Evolutionary conservation across 2,329 filamentous ascomycete genomes (phyloP), one percentile per base, ranked within the genome.

Genomic region (Exophiala spinifera): DNA sequence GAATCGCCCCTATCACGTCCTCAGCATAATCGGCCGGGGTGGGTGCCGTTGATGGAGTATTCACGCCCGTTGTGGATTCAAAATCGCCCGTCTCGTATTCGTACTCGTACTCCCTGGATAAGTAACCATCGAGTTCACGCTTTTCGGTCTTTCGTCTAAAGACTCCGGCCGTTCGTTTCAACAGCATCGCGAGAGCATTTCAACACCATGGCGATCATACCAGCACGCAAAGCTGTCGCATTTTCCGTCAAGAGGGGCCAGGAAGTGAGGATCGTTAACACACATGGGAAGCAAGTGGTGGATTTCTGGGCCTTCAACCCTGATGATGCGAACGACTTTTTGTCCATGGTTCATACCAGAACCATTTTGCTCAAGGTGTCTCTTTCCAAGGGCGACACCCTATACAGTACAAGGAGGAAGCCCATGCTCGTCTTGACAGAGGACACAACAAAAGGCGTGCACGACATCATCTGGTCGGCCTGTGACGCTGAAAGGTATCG

Each of bases 301-400:
- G 76, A 79, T 59, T 76, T 76, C 39, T 78, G 74, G 74, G 74
- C 73, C 2, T 74, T 78, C 55, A 72, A 74, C n/a, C 66, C 74
- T n/a, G 19, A 37, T 8, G 51, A 59, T 20, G 34, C 46, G 15
- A 50, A 49, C 46, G 44, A 53, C 49, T 62, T 60, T 47, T 55
- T 73, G 37, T 73, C 70, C 42, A 72, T 73, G 70, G 66, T 70
- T 7, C 72, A 74, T 53, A 69, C 66, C 1, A 65, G 72, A 25
- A 69, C 70, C n/a, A 56, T 69, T 3, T 60, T 69, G 6, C 59
- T 59, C 8, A 67, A 66, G 43, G 53, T 73, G 1, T 49, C 63
- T 1, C 52, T 70, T 1, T 28, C 46, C n/a, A 56, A 59, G 25
- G 67, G 67, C 11, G 70, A 73, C 59, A 63, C 53, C 31, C 58